A percentile compares a stretch with the other conserved stretches of the same genome.
Evolutionary conservation across 140 eudicot genomes (phyloP).

Genomic region (Senecio squalidus): DNA sequence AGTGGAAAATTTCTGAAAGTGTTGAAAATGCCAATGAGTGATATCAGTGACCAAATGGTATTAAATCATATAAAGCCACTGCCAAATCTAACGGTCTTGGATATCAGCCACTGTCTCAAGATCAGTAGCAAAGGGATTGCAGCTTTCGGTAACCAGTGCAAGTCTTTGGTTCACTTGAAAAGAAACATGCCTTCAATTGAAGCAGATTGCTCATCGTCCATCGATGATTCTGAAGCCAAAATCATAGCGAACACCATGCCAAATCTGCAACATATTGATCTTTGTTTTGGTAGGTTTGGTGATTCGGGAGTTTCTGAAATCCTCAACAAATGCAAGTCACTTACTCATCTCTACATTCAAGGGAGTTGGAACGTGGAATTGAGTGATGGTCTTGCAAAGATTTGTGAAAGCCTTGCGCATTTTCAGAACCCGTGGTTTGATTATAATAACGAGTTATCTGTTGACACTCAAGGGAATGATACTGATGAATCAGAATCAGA

Average conservation of each 20-base stretch:
- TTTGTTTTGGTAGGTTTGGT: constrained; percentile 33
- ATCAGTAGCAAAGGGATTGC: constrained; percentile 32
- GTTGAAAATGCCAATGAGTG: constrained; percentile 31
- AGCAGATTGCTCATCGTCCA: neutral
- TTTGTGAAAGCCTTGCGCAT: constrained; percentile 19
- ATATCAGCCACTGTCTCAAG: constrained; percentile 32
- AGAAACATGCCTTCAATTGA: constrained; percentile 36
- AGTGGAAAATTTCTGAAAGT: constrained; percentile 36
- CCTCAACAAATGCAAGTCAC: constrained; percentile 22
- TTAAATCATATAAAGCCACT: constrained; percentile 31
- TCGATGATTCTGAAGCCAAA: constrained; percentile 32
- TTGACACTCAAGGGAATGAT: constrained; percentile 7
- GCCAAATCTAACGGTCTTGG: constrained; percentile 27
- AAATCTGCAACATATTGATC: constrained; percentile 19
- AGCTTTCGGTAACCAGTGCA: constrained; percentile 35
- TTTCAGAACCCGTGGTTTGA: constrained; percentile 21
- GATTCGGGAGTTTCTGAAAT: constrained; percentile 30
- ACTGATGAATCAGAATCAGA: neutral
- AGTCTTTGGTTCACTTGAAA: constrained; percentile 28
- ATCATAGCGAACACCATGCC: constrained; percentile 31
- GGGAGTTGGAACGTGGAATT: constrained; percentile 31
- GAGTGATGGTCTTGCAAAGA: constrained; percentile 23
- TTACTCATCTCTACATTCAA: constrained; percentile 20
- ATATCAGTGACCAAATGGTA: constrained; percentile 34
- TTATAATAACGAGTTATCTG: neutral